Conservation (phyloP, 2,329 filamentous ascomycete genomes). For the Aureobasidium sp. region DNA sequence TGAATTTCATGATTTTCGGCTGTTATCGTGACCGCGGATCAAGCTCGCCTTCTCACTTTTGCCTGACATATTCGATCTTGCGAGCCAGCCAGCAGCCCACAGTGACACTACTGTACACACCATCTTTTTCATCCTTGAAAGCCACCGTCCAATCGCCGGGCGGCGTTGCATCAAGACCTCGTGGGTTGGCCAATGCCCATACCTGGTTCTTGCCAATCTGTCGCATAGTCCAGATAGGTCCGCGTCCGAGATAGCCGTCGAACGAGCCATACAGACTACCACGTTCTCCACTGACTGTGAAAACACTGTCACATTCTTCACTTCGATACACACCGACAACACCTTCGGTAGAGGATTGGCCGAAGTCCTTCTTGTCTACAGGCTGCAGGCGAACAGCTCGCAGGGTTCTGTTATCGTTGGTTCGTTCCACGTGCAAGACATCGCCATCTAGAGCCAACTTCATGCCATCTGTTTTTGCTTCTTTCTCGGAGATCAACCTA, state of each 20-base stretch:
- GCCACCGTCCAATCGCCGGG: slow-evolving; percentile 40
- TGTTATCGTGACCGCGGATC: too few relatives aligned
- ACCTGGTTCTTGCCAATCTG: slow-evolving; percentile 34
- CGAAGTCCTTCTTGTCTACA: slow-evolving; percentile 11
- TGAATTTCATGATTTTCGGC: too few relatives aligned
- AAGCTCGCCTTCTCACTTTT: background rate
- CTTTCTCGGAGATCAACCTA: slow-evolving; percentile 19
- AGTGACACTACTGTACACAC: slow-evolving; percentile 23
- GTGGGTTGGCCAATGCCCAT: slow-evolving; percentile 33
- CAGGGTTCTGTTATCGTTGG: slow-evolving; percentile 27
- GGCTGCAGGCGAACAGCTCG: slow-evolving; percentile 22
- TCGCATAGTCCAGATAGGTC: slow-evolving; percentile 33
- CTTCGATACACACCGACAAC: slow-evolving; percentile 31
- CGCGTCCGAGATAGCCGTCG: slow-evolving; percentile 36
- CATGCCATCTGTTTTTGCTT: slow-evolving; percentile 23
- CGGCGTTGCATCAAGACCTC: slow-evolving; percentile 37
- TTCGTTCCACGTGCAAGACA: slow-evolving; percentile 24
- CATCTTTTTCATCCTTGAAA: slow-evolving; percentile 24
- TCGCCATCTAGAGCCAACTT: slow-evolving; percentile 29
- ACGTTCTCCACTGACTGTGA: slow-evolving; percentile 31
- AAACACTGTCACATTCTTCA: slow-evolving; percentile 32
- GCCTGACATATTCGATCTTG: slow-evolving; percentile 20
- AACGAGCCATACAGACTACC: slow-evolving; percentile 38
- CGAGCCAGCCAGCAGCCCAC: slow-evolving; percentile 40
- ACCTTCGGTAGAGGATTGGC: background rate